phyloP scores from a whole-genome alignment of 192 early-diverging fungal species.

The Entomortierella beljakovae region DNA sequence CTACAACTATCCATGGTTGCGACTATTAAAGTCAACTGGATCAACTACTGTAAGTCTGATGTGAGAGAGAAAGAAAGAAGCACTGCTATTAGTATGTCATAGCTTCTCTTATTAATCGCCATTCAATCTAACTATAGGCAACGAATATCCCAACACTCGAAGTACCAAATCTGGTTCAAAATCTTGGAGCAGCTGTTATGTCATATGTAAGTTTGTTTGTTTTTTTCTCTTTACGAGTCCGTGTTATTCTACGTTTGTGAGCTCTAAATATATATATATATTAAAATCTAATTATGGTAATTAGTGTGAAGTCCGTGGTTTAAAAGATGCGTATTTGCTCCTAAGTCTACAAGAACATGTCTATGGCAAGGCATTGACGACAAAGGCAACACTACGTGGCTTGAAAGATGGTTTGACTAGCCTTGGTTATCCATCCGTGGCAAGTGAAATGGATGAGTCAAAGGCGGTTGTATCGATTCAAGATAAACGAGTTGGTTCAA shows the following conservation, averaged over 20 bases:
- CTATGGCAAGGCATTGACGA: slow-evolving; percentile 46
- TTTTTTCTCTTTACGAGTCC: neutral
- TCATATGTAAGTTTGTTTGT: slow-evolving; percentile 26
- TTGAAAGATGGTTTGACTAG: slow-evolving; percentile 40
- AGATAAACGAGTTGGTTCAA: slow-evolving; percentile 45
- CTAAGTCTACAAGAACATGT: slow-evolving; percentile 49
- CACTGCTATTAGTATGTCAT: no score
- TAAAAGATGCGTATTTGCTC: slow-evolving; percentile 32
- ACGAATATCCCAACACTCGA: slow-evolving; percentile 44
- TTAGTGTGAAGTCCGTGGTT: slow-evolving; percentile 43
- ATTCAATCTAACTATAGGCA: slow-evolving; percentile 7
- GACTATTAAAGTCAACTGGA: slow-evolving; percentile 28
- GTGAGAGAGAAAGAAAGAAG: neutral
- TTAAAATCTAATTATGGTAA: no score
- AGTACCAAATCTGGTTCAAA: slow-evolving; percentile 49
- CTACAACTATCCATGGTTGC: slow-evolving; percentile 41
- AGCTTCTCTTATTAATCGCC: neutral
- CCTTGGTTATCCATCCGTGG: slow-evolving; percentile 17
- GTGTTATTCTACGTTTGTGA: no score
- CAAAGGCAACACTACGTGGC: slow-evolving; percentile 40
- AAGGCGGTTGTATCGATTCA: slow-evolving; percentile 24
- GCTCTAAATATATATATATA: no score
- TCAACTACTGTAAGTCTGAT: slow-evolving; percentile 37
- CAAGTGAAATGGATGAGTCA: slow-evolving; percentile 20
- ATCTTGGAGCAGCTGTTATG: slow-evolving; percentile 50